Conservation (phyloP, 225 moss, liverwort and hornwort species). For the Climacium dendroides region DNA sequence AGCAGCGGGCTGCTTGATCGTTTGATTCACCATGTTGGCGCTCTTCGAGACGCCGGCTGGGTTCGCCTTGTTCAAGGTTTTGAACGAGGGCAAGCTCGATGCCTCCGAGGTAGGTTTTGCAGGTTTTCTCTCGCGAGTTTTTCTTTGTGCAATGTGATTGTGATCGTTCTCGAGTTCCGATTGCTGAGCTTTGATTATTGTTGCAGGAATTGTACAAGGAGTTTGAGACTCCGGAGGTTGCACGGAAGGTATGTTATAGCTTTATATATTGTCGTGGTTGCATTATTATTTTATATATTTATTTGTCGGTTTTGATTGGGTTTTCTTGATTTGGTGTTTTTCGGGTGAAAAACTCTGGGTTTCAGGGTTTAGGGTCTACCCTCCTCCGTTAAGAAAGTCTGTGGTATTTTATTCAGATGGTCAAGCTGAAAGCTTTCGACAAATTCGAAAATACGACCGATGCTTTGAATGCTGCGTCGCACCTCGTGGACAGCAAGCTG, state of each 20-base stretch:
- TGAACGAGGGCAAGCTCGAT: conserved; percentile 79
- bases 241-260: conserved; percentile 30
- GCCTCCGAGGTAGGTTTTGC: conserved; percentile 26
- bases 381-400: background rate
- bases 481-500: conserved; percentile 77
- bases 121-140: background rate
- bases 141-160: background rate
- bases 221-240: conserved; percentile 62
- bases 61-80: conserved; percentile 71
- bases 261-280: background rate
- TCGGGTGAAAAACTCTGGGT: too few relatives aligned
- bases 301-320: background rate
- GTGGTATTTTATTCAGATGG: conserved; percentile 17
- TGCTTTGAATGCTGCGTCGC: conserved; percentile 65
- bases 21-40: conserved; percentile 59
- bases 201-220: conserved; percentile 67
- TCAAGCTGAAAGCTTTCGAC: conserved; percentile 76
- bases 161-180: background rate
- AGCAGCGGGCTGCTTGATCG: background rate
- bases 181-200: background rate
- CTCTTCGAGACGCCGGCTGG: conserved; percentile 86
- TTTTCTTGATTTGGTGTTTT: background rate
- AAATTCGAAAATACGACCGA: conserved; percentile 87
- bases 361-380: background rate
- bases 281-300: background rate